A percentile compares a stretch with the other conserved stretches of the same genome.
These are phyloP conservation scores for Taiozyma onychis DNA, from an alignment of 1,139 yeast genomes.

Conservation along the genomic window DNA sequence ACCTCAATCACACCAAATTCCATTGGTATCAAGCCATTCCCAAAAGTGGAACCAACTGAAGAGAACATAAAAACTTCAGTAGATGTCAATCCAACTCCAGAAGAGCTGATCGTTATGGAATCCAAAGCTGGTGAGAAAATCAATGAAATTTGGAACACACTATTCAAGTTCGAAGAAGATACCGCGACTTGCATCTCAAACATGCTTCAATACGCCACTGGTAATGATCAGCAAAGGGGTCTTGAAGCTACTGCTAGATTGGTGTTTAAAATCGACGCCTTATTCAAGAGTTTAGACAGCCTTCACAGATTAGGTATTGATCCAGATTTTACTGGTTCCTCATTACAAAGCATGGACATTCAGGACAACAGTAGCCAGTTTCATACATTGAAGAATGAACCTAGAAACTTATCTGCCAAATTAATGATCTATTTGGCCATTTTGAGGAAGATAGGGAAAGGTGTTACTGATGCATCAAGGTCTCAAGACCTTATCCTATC, in stretches of 20 bases:
- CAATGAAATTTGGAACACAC: constrained; percentile 78
- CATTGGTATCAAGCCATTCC: constrained; percentile 47
- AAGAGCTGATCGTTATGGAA: constrained; percentile 53
- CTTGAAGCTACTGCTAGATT: constrained; percentile 68
- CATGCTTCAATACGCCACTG: constrained; percentile 83
- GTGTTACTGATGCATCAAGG: constrained; percentile 24
- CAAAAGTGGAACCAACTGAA: constrained; percentile 25
- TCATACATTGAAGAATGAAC: constrained; percentile 48
- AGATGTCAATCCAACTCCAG: constrained; percentile 38
- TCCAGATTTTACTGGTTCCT: constrained; percentile 9
- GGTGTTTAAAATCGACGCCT: constrained; percentile 66
- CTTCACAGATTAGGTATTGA: constrained; percentile 34
- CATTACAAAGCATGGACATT: constrained; percentile 4
- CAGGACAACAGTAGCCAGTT: constrained; percentile 7
- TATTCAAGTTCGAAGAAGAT: constrained; percentile 89
- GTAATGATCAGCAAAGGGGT: constrained; percentile 68
- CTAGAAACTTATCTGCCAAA: constrained; percentile 81
- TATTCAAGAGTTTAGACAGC: constrained; percentile 72
- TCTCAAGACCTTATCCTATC: constrained; percentile 68
- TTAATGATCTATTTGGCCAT: constrained; percentile 72
- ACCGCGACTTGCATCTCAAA: constrained; percentile 89
- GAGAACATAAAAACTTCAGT: constrained; percentile 13
- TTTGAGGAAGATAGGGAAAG: constrained; percentile 49
- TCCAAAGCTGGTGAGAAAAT: constrained; percentile 62
- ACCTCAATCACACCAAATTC: constrained; percentile 67